Evolutionary conservation across 2,329 filamentous ascomycete species (phyloP).

Genomic region (Fusarium marasasianum): DNA sequence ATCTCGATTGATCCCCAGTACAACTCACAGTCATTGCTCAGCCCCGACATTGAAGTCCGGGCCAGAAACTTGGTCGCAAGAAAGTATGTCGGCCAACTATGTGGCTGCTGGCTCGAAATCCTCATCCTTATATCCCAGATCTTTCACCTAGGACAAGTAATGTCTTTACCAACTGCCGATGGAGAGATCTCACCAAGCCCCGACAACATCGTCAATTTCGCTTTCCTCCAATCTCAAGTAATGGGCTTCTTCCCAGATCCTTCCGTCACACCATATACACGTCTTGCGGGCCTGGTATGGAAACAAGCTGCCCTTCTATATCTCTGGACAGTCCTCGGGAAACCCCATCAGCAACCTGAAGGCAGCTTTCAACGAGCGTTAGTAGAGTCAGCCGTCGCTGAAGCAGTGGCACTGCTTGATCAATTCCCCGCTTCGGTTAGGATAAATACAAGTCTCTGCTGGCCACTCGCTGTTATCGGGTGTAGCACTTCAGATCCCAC

Average conservation of each 20-base stretch:
- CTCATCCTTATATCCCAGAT: conserved; percentile 51
- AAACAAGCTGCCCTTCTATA: conserved; percentile 57
- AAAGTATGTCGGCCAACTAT: conserved; percentile 50
- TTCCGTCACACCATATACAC: conserved; percentile 49
- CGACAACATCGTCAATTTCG: conserved; percentile 56
- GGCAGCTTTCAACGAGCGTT: conserved; percentile 37
- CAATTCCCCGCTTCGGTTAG: conserved; percentile 46
- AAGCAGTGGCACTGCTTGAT: conserved; percentile 45
- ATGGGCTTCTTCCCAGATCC: conserved; percentile 51
- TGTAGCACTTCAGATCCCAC: conserved; percentile 48
- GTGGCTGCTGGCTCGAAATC: conserved; percentile 53
- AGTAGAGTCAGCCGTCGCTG: conserved; percentile 43
- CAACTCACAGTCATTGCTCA: conserved; percentile 45
- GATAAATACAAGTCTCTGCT: conserved; percentile 54
- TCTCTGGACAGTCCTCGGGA: conserved; percentile 49
- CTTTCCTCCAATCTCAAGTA: conserved; percentile 54
- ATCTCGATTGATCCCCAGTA: conserved; percentile 53
- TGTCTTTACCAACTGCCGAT: conserved; percentile 47
- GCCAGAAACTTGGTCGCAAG: conserved; percentile 44
- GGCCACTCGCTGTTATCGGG: conserved; percentile 52
- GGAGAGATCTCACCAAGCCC: conserved; percentile 45
- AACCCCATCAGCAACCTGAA: conserved; percentile 35
- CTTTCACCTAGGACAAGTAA: conserved; percentile 55
- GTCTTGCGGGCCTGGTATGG: conserved; percentile 54
- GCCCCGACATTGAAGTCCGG: conserved; percentile 43